phyloP scores from a whole-genome alignment of 2,329 filamentous ascomycete species.

The Onygenales sp. region DNA sequence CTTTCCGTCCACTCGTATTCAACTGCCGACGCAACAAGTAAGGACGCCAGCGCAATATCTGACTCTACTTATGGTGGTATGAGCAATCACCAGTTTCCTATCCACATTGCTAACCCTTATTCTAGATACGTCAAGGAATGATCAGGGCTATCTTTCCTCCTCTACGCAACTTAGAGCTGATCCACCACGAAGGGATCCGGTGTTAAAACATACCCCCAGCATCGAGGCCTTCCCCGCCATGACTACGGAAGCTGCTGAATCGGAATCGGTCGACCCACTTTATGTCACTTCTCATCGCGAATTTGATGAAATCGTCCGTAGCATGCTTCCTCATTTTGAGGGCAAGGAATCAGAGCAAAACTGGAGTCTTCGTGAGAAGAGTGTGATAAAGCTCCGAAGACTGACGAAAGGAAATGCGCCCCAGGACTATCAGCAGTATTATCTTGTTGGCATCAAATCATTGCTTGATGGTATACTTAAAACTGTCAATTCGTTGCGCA shows the following conservation, averaged over 20 bases:
- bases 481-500: conserved; percentile 70
- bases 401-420: conserved; percentile 77
- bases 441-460: conserved; percentile 59
- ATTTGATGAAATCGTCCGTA: conserved; percentile 75
- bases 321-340: conserved; percentile 75
- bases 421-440: conserved; percentile 62
- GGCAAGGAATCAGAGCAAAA: conserved; percentile 85
- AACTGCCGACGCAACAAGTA: conserved; percentile 9
- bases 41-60: conserved; percentile 1
- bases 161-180: conserved; percentile 3
- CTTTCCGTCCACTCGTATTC: conserved; percentile 11
- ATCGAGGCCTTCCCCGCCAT: conserved; percentile 9
- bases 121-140: conserved; percentile 1
- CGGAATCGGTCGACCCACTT: conserved; percentile 64
- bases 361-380: conserved; percentile 80
- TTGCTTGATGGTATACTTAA: conserved; percentile 86
- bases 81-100: not conserved
- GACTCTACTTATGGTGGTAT: conserved; percentile 2
- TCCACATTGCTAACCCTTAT: not conserved
- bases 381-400: conserved; percentile 63
- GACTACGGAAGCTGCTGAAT: conserved; percentile 36
- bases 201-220: conserved; percentile 9
- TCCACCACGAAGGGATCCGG: conserved; percentile 6
- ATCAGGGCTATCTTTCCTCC: conserved; percentile 4
- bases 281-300: conserved; percentile 79